Evolutionary conservation across 768 basidiomycete genomes (phyloP).

Genomic region (Fomitopsis pulvina): DNA sequence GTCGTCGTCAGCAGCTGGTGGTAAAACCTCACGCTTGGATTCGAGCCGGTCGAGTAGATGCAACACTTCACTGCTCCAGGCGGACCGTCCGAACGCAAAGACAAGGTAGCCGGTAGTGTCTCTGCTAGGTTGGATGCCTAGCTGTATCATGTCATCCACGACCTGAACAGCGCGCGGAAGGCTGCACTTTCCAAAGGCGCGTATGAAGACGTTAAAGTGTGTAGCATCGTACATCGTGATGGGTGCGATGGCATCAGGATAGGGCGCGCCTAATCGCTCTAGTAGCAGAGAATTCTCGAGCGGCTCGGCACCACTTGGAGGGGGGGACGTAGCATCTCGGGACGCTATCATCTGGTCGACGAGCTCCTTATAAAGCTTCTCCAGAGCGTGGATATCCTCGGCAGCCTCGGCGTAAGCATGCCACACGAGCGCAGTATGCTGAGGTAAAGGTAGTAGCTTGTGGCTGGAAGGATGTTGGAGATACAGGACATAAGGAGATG

Average conservation of each 20-base stretch:
- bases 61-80: conserved; percentile 30
- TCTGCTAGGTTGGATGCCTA: conserved; percentile 38
- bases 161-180: conserved; percentile 31
- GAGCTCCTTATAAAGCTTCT: conserved; percentile 3
- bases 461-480: neutral
- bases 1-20: too few species aligned
- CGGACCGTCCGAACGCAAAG: conserved; percentile 36
- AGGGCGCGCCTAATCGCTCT: too few species aligned
- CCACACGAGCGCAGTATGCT: conserved; percentile 11
- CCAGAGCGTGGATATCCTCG: neutral
- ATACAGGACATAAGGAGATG: too few species aligned
- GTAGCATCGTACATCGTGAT: conserved; percentile 22
- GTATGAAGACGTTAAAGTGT: conserved; percentile 51
- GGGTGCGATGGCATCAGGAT: conserved; percentile 4
- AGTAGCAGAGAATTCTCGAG: neutral
- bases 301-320: neutral
- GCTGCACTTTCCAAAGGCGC: conserved; percentile 29
- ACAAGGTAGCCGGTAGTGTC: conserved; percentile 47
- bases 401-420: neutral
- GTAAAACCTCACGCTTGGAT: too few species aligned
- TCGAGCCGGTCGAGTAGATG: conserved; percentile 39
- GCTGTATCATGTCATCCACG: conserved; percentile 44
- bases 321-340: neutral
- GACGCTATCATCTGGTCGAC: neutral
- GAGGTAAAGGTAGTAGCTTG: neutral